Base-by-base conservation (phyloP, 495 filamentous ascomycete species). In the Cudoniella acicularis region DNA sequence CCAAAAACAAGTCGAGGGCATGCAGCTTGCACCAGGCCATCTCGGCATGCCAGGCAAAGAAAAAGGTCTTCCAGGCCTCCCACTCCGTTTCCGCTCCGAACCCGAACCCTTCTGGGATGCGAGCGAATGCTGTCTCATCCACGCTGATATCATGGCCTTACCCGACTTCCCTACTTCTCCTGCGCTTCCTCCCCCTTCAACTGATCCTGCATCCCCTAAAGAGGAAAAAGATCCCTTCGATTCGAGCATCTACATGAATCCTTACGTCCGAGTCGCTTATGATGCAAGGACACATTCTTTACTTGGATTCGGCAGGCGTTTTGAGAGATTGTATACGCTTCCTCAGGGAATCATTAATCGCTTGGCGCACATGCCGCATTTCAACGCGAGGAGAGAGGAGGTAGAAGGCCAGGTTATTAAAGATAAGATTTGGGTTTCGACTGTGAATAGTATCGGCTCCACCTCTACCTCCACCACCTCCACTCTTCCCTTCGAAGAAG, bases 111-210 rank as follows among this genome's bases (percentile, higher is more conserved):
- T 82, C 69, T 90, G 86, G 84, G 89, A 92, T 57, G 82, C 84
- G 1, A 89, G 85, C 10, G 89, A 93, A 70, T 92, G 89, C 74
- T 93, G 89, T 64, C 75, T 91, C 24, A 83, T 91, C 58, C 83
- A 88, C 61, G 86, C 87, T 2, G 88, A 90, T 67, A 78, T 89
- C n/a, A 77, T 79, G 49, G 70, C 73, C 11, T 67, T 74, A 0
- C 70, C 68, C 3, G n/a, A 43, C 10, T 48, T 49, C 22, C 27
- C 56, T n/a, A n/a, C 45, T 47, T 26, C 63, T 10, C 2, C 24
- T 25, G 36, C 23, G 16, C 17, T 23, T 55, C 25, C 45, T 18
- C 10, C 46, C 36, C n/a, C n/a, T n/a, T n/a, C n/a, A n/a, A n/a
- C n/a, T n/a, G n/a, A n/a, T n/a, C n/a, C n/a, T n/a, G 17, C 48